Base-by-base conservation (phyloP, 2,329 filamentous ascomycete species). In the Calonectria montana region DNA sequence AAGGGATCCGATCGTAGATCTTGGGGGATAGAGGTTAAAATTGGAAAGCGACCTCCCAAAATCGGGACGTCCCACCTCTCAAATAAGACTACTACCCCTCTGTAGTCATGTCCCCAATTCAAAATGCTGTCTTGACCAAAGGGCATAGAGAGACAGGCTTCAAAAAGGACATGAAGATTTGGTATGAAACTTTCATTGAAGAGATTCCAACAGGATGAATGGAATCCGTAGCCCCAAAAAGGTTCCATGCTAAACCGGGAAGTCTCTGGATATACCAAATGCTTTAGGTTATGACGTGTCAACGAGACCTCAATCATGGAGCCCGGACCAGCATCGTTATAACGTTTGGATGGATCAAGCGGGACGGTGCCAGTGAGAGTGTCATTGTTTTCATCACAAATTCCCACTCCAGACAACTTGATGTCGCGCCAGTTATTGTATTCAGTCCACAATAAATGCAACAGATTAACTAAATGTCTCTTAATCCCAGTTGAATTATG, bases 81-180 rank as follows among this genome's bases (percentile, higher is more conserved):
- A 2, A 4, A 12, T 9, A 62, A 15, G 7, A 15, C 18, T 27
- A 59, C 65, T 1, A 55, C 72, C 45, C 66, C 67, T 31, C 55
- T 67, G 25, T 76, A 76, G n/a, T 71, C 12, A n/a, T 76, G 73
- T 3, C 75, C 70, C 70, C 73, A 76, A 45, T 75, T 25, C 12
- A 67, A 12, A 12, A 75, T 55, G 15, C 16, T 10, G 0, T 57
- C 15, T 5, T 4, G 5, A 16, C 65, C 67, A 0, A 45, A 37
- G 9, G 74, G 72, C 37, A 71, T 67, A 0, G 72, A 75, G n/a
- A 65, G 59, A 35, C 62, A 69, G 29, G 63, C 43, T 2, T 47
- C 27, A 25, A 76, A 75, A 18, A 76, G 57, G 16, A 12, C 25
- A 2, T 15, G 7, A 8, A 70, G 15, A 23, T 72, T 62, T 3